phyloP scores from a whole-genome alignment of 2,329 filamentous ascomycete species.

The Colletotrichum sp. region DNA sequence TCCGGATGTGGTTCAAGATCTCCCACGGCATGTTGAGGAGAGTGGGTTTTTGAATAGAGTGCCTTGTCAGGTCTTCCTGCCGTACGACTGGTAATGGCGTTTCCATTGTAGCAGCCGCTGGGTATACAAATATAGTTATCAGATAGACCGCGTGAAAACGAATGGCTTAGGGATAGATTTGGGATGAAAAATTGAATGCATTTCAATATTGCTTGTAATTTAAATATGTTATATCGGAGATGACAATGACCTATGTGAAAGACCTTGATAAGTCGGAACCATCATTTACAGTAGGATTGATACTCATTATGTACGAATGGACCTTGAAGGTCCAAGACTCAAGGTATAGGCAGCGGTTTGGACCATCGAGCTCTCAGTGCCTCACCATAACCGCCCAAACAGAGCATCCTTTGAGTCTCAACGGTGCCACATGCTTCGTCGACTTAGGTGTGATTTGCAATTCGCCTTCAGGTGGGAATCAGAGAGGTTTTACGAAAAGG shows the following conservation, averaged over 20 bases:
- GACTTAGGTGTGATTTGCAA: background rate
- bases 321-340: background rate
- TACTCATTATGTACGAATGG: accelerated
- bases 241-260: no score
- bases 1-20: background rate
- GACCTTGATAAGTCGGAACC: accelerated
- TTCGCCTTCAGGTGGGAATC: background rate
- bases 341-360: background rate
- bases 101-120: background rate
- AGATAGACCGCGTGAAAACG: background rate
- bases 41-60: background rate
- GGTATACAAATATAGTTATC: accelerated
- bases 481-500: background rate
- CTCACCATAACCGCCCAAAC: background rate
- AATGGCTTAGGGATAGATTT: accelerated
- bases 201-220: no score
- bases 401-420: no score
- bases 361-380: background rate
- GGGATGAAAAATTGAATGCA: background rate
- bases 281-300: no score
- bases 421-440: no score
- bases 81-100: accelerated
- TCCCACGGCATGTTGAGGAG: background rate
- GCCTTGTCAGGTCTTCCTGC: background rate
- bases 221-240: no score